phyloP scores from a whole-genome alignment of 2,329 filamentous ascomycete species.

The Pseudocercospora macadamiae region DNA sequence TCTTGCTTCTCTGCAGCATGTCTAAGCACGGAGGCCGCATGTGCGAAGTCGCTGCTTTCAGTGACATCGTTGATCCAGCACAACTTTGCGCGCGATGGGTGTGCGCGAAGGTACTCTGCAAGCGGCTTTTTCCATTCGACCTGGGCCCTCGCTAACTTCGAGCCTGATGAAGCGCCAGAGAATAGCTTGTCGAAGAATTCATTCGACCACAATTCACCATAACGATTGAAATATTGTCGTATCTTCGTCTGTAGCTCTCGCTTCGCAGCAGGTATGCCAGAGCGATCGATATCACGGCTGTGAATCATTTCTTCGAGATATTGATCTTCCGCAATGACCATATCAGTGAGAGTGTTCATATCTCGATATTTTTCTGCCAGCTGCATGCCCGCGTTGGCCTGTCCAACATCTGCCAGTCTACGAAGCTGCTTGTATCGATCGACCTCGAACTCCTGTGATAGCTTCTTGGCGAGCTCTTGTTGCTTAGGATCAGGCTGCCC shows the following conservation, averaged over 20 bases:
- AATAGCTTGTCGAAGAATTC: constrained; percentile 82
- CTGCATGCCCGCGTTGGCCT: constrained; percentile 60
- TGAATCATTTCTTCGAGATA: constrained; percentile 42
- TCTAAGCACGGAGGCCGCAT: constrained; percentile 72
- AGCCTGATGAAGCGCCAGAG: constrained; percentile 60
- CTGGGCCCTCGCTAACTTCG: constrained; percentile 66
- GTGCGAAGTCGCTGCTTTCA: constrained; percentile 72
- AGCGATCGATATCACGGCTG: constrained; percentile 14
- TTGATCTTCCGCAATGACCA: constrained; percentile 50
- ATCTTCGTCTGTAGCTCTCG: constrained; percentile 51
- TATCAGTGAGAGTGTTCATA: constrained; percentile 63
- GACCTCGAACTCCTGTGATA: constrained; percentile 44
- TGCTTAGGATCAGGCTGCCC: constrained; percentile 51
- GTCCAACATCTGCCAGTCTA: constrained; percentile 52
- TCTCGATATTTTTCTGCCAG: constrained; percentile 66
- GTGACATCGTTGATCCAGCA: constrained; percentile 94
- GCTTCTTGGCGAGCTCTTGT: constrained; percentile 51
- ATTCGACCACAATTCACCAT: constrained; percentile 68
- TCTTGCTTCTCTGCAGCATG: constrained; percentile 72
- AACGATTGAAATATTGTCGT: constrained; percentile 62
- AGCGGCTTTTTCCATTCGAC: constrained; percentile 69
- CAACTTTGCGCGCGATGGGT: constrained; percentile 73
- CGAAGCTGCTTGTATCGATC: constrained; percentile 48
- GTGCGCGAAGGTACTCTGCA: constrained; percentile 75
- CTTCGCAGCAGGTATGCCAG: constrained; percentile 23